Evolutionary conservation across 2,329 filamentous ascomycete genomes (phyloP), one percentile per base, ranked within the genome.

Genomic region (Ophiostoma pallidulum): DNA sequence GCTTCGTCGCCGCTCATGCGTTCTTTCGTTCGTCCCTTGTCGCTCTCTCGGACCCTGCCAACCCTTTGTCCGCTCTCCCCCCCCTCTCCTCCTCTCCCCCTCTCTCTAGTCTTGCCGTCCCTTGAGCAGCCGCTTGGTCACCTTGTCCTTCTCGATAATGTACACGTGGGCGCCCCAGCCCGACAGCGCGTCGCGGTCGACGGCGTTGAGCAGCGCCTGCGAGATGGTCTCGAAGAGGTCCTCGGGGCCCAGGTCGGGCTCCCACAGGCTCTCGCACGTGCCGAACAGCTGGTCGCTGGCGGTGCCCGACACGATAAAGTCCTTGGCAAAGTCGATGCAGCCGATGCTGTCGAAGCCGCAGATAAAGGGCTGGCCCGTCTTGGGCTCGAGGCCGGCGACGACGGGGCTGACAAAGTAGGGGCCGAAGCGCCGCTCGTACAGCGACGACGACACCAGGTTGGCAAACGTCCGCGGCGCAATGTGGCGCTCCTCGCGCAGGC

Each of bases 141-240:
- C 87, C 85, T 97, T 97, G 73, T 95, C 90, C 79, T 98, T 98
- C 76, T 97, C 92, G 67, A 98, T 94, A 63, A 98, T 94, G 73
- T 97, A 98, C 59, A 98, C 92, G 64, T 98, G 89, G 33, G 92
- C 92, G 64, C 92, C 92, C 92, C 92, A 97, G 56, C 92, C 92
- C 32, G 91, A 96, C 54, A 98, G 75, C 45, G 92, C 92, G 69
- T 98, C 92, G 71, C 92, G 80, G 69, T 98, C 92, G 50, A 97
- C 87, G 51, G 92, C 92, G 68, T 94, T 97, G 58, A 98, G 77
- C 51, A 98, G 77, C 45, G 91, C 82, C 71, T 98, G 92, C 41
- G 92, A 97, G 64, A 97, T 88, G 54, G 92, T 98, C 73, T 98
- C 92, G 70, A 98, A 98, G 44, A 98, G 82, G 60, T 94, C 90